A percentile compares a stretch with the other conserved stretches of the same genome.
Conservation (phyloP, 2,329 filamentous ascomycete genomes). For the Beauveria caledonica region DNA sequence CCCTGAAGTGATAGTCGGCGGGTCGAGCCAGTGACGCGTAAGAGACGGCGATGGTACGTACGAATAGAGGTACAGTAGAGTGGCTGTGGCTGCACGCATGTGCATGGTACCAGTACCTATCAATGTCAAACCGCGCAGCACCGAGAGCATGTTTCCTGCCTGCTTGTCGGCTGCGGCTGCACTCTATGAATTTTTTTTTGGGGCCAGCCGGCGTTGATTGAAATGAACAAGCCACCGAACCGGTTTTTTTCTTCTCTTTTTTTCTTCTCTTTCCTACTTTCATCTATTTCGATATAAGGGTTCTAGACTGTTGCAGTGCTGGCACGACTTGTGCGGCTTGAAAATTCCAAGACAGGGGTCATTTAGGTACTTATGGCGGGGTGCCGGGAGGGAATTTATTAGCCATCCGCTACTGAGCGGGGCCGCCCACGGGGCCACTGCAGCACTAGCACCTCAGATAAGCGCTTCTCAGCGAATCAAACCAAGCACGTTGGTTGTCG, state of each 20-base stretch:
- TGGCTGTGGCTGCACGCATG: background rate
- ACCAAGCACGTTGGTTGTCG: background rate
- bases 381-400: background rate
- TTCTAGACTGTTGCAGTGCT: too few species aligned
- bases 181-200: too few species aligned
- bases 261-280: too few species aligned
- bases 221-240: too few species aligned
- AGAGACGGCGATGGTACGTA: background rate
- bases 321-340: too few species aligned
- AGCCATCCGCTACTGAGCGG: background rate
- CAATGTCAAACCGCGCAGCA: too few species aligned
- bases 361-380: background rate
- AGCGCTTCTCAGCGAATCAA: conserved; percentile 5
- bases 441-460: background rate
- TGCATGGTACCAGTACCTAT: too few species aligned
- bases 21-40: conserved; percentile 1
- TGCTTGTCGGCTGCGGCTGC: too few species aligned
- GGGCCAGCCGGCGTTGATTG: too few species aligned
- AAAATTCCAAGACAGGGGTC: background rate
- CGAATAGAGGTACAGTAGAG: background rate
- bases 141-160: too few species aligned
- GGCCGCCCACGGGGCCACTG: background rate
- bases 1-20: background rate
- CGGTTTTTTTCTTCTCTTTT: too few species aligned
- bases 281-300: too few species aligned